Base-by-base conservation (phyloP, 2,329 filamentous ascomycete species). In the Sarocladiaceae sp. region DNA sequence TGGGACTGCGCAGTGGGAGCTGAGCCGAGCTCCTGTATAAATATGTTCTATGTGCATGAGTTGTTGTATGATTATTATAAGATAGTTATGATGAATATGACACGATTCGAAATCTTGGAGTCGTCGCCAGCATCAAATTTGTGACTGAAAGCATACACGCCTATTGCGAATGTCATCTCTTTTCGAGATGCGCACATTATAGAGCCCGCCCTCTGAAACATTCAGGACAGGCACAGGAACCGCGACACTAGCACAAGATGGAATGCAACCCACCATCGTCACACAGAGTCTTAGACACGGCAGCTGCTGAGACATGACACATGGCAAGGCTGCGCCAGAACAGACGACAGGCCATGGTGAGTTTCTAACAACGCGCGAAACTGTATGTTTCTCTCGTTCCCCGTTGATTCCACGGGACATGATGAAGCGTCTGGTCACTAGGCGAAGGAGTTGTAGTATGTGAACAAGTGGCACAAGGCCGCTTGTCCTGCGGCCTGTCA, bases 271-370 rank as follows among this genome's bases (percentile, higher is more conserved):
- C 40, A 28, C 10, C 44, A 33, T 28, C 17, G 26, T 33, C 22
- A 33, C n/a, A 33, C 25, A 33, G 28, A 22, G 44, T 48, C 44
- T 48, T 18, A 48, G 44, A 48, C 26, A 48, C 44, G 44, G 28
- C 44, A 33, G 18, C 12, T 48, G 26, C n/a, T 33, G 44, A 48
- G 44, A 48, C 44, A 48, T 22, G 28, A 11, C 26, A 33, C 26
- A 31, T 46, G 13, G 22, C 6, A 26, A 17, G 37, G 22, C 25
- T 5, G 17, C 25, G 28, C 44, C 44, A 48, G n/a, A 29, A 17
- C 20, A 11, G n/a, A 48, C 44, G 44, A 48, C 40, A 46, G 37
- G 37, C 17, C 37, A 40, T 40, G 37, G 18, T 10, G 37, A 20
- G 37, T 40, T 17, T 40, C 17, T 5, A 23, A 22, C n/a, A n/a